phyloP scores from a whole-genome alignment of 2,329 filamentous ascomycete genomes.

The Ophiostoma pallidulum region DNA sequence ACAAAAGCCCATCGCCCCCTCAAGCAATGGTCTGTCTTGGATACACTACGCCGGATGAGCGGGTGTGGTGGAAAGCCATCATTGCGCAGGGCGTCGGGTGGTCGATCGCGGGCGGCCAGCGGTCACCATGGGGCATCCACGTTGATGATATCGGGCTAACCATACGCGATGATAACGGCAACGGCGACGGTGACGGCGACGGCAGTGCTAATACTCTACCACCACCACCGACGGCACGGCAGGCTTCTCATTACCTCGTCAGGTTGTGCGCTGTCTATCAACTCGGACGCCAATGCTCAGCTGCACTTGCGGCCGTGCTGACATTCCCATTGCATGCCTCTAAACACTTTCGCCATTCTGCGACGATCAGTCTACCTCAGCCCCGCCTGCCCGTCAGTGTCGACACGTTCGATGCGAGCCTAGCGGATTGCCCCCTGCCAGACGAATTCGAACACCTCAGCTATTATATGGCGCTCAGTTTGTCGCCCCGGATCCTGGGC shows the following conservation, averaged over 20 bases:
- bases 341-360: neutral
- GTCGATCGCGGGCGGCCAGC: neutral
- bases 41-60: constrained; percentile 3
- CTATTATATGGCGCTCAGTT: constrained; percentile 11
- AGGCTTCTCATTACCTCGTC: constrained; percentile 9
- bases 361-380: constrained; percentile 4
- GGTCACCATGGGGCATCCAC: constrained; percentile 5
- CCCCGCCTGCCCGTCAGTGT: neutral
- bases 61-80: constrained; percentile 5
- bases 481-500: neutral
- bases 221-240: constrained; percentile 8
- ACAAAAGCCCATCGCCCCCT: neutral
- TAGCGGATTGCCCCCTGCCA: neutral
- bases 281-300: constrained; percentile 9
- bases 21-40: neutral
- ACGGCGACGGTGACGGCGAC: neutral
- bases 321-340: constrained; percentile 2
- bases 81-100: constrained; percentile 1
- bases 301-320: constrained; percentile 9
- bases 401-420: too few relatives aligned
- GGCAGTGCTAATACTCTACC: too few relatives aligned
- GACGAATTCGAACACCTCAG: constrained; percentile 8
- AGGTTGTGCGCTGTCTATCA: constrained; percentile 8
- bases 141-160: constrained; percentile 1
- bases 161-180: neutral